Evolutionary conservation across 768 basidiomycete genomes (phyloP).

Genomic region (Cubamyces sp.): DNA sequence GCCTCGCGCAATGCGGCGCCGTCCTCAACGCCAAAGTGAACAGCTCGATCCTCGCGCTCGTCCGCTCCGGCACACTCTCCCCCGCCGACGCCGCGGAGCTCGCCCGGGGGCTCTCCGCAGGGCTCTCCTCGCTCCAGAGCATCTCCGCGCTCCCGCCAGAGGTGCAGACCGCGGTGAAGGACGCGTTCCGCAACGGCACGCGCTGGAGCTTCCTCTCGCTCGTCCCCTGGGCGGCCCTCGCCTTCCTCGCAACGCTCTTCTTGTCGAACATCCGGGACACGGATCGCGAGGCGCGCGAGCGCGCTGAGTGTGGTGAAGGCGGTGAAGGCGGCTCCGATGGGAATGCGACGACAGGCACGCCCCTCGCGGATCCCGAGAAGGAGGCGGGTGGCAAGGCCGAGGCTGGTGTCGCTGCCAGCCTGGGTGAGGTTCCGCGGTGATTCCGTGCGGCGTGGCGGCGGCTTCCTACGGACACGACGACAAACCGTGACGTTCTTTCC

Average conservation of each 20-base stretch:
- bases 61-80: constrained; percentile 36
- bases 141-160: constrained; percentile 42
- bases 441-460: too few relatives aligned
- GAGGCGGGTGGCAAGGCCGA: constrained; percentile 21
- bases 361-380: not conserved
- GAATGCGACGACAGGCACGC: not conserved
- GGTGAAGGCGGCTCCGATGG: not conserved
- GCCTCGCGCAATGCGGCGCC: constrained; percentile 56
- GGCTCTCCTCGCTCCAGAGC: constrained; percentile 40
- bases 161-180: constrained; percentile 41
- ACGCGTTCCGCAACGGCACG: constrained; percentile 47
- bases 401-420: too few relatives aligned
- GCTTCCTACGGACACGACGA: too few relatives aligned
- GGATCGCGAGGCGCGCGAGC: constrained; percentile 24
- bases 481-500: too few relatives aligned
- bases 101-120: constrained; percentile 29
- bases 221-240: constrained; percentile 50
- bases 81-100: constrained; percentile 35
- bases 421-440: too few relatives aligned
- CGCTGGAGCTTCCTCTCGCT: constrained; percentile 51
- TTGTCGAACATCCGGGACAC: constrained; percentile 43
- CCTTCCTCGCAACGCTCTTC: constrained; percentile 41
- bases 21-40: constrained; percentile 49
- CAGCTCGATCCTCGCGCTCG: constrained; percentile 35
- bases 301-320: not conserved